phyloP scores from a whole-genome alignment of 192 early-diverging fungal genomes.

The Endogone sp. region DNA sequence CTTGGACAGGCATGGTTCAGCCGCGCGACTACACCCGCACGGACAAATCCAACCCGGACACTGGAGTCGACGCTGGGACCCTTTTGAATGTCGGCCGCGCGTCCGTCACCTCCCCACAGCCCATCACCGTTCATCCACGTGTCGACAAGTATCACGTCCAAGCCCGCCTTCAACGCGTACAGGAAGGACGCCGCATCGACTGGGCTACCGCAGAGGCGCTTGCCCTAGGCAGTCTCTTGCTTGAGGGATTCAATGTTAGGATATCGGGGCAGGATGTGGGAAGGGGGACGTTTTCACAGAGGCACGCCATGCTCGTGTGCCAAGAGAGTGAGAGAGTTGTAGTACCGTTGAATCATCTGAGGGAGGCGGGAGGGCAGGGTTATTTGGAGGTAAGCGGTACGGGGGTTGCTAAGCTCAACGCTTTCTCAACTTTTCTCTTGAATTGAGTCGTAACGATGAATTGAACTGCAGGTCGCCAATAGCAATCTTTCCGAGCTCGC shows the following conservation, averaged over 20 bases:
- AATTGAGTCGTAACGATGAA: no score
- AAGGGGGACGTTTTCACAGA: conserved; percentile 95
- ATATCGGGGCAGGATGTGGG: conserved; percentile 98
- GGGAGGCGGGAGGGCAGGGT: conserved; percentile 23
- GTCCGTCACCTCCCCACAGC: conserved; percentile 69
- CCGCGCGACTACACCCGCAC: conserved; percentile 31
- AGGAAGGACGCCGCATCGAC: conserved; percentile 70
- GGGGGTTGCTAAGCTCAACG: no score
- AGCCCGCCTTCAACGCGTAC: conserved; percentile 66
- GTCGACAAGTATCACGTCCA: conserved; percentile 90
- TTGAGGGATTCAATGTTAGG: conserved; percentile 84
- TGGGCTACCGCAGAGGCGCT: conserved; percentile 96
- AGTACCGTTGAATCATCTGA: conserved; percentile 79
- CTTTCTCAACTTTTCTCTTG: no score
- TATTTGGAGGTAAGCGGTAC: conserved; percentile 30
- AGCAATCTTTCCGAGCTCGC: conserved; percentile 90
- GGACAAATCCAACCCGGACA: conserved; percentile 29
- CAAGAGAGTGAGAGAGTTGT: conserved; percentile 82
- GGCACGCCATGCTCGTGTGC: conserved; percentile 95
- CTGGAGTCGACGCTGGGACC: conserved; percentile 58
- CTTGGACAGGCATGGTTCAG: conserved; percentile 77
- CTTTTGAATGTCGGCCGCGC: conserved; percentile 69
- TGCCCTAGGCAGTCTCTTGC: conserved; percentile 83
- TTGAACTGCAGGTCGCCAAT: conserved; percentile 84
- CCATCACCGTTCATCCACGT: conserved; percentile 78